phyloP scores from a whole-genome alignment of 2,329 filamentous ascomycete species.

The Diaporthe australafricana region DNA sequence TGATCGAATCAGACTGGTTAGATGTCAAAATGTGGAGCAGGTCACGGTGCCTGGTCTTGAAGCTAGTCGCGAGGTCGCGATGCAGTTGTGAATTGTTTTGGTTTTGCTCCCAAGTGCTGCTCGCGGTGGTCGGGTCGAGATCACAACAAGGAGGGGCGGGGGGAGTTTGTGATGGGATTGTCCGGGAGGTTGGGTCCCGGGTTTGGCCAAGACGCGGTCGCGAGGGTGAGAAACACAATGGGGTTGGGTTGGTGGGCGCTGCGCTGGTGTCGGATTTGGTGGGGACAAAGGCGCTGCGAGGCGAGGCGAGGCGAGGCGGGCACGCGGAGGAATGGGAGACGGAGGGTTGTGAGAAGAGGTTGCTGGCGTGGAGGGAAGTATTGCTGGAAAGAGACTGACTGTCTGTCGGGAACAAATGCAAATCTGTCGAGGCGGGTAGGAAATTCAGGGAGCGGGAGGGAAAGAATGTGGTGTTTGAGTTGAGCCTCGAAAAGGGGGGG shows the following conservation, averaged over 20 bases:
- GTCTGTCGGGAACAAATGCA: slow-evolving; percentile 23
- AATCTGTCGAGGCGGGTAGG: slow-evolving; percentile 20
- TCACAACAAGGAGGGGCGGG: neutral
- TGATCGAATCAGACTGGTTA: slow-evolving; percentile 43
- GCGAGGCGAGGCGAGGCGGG: slow-evolving; percentile 1
- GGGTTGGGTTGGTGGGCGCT: slow-evolving; percentile 10
- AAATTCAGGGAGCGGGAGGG: slow-evolving; percentile 21
- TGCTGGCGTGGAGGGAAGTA: neutral
- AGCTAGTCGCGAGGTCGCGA: slow-evolving; percentile 27
- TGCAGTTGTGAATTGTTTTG: slow-evolving; percentile 2
- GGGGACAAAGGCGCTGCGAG: slow-evolving; percentile 27
- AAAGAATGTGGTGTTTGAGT: slow-evolving; percentile 33
- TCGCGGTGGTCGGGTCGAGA: slow-evolving; percentile 8
- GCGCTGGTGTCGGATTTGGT: slow-evolving; percentile 24
- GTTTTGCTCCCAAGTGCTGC: slow-evolving; percentile 1
- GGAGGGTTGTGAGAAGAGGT: neutral
- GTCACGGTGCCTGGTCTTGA: slow-evolving; percentile 32
- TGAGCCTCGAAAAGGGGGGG: slow-evolving; percentile 27
- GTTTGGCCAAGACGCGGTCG: slow-evolving; percentile 30
- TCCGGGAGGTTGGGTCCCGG: slow-evolving; percentile 17
- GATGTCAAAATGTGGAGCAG: slow-evolving; percentile 42
- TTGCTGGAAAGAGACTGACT: neutral
- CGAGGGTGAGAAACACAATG: slow-evolving; percentile 31
- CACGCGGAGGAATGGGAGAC: slow-evolving; percentile 16
- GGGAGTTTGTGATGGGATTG: neutral